Evolutionary conservation across 2,329 filamentous ascomycete genomes (phyloP), one percentile per base, ranked within the genome.

Genomic region (Paraphaeosphaeria sporulosa): DNA sequence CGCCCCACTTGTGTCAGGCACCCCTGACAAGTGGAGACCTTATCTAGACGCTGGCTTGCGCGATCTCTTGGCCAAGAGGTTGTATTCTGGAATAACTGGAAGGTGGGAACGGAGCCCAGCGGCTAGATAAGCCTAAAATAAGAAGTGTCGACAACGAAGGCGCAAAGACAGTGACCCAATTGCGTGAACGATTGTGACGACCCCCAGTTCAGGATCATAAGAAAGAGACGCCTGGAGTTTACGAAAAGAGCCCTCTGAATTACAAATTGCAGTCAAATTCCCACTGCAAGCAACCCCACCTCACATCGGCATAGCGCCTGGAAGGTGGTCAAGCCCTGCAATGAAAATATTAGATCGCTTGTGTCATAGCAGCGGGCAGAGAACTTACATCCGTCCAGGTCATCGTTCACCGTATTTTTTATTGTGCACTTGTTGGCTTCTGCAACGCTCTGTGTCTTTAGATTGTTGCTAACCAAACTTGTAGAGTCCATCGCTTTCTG

Each of bases 381-480:
- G 13, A 25, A 60, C 58, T 60, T 44, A 60, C 55, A 61, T 42
- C 59, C 59, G 25, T 61, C 59, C 25, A 55, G 51, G 19, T 55
- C 38, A 30, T 61, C 59, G 13, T 51, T 56, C 15, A 58, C 32
- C 3, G 44, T 40, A 13, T 2, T 32, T 52, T 58, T 61, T 8
- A 52, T 46, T 6, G 44, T 32, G 34, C 59, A 61, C 30, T 40
- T 56, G 27, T 61, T 61, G 30, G 52, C 52, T 2, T 46, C 55
- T 2, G 59, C 55, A 51, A 59, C 69, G 25, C 23, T 46, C 53
- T 70, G 67, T 2, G 52, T 61, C 64, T 67, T 65, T 8, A 70
- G 53, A 40, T 63, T 59, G 48, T 66, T 62, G 27, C 64, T 52
- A 59, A 76, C 70, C 51, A 74, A 64, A 60, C 67, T 68, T 5